Percentiles rank a stretch among this genome's conserved stretches.
phyloP scores from a whole-genome alignment of 768 basidiomycete genomes.

The Paxillus ammoniavirescens region DNA sequence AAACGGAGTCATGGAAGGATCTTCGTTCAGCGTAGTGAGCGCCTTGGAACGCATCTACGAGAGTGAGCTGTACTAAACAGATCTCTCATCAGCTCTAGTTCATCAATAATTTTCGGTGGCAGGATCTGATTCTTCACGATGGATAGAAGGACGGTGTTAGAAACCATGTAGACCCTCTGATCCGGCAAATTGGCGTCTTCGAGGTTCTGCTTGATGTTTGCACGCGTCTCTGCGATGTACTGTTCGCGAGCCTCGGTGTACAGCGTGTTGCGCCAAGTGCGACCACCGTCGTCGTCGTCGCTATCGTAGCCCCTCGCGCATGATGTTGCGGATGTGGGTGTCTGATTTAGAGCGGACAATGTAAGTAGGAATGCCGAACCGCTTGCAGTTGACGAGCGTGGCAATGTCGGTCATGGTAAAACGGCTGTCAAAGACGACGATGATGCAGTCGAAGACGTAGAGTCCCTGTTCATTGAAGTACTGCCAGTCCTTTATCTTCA shows the following conservation, averaged over 20 bases:
- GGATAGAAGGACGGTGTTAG: constrained; percentile 15
- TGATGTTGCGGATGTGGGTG: constrained; percentile 19
- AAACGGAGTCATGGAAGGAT: too few relatives aligned
- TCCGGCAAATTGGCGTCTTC: constrained; percentile 22
- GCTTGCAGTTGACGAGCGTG: constrained; percentile 14
- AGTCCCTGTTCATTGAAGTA: constrained; percentile 24
- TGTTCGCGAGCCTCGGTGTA: constrained; percentile 10
- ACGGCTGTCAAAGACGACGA: constrained; percentile 20
- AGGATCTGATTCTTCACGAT: constrained; percentile 14
- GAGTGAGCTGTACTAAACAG: constrained; percentile 8
- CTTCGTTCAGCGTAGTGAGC: too few relatives aligned
- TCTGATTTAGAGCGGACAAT: constrained; percentile 24
- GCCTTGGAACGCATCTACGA: too few relatives aligned
- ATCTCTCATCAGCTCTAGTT: constrained; percentile 21
- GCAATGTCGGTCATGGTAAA: constrained; percentile 22
- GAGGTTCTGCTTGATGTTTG: constrained; percentile 17
- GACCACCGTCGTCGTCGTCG: constrained; percentile 15
- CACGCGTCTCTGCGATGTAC: constrained; percentile 15
- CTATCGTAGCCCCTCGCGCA: constrained; percentile 18
- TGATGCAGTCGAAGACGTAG: constrained; percentile 23
- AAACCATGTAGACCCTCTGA: constrained; percentile 29
- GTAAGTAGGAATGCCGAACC: constrained; percentile 19
- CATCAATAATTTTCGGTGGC: constrained; percentile 21
- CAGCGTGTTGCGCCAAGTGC: constrained; percentile 8
- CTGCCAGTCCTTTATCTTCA: constrained; percentile 19